phyloP scores from a whole-genome alignment of 495 filamentous ascomycete genomes.

The Hypoxylon lenormandii region DNA sequence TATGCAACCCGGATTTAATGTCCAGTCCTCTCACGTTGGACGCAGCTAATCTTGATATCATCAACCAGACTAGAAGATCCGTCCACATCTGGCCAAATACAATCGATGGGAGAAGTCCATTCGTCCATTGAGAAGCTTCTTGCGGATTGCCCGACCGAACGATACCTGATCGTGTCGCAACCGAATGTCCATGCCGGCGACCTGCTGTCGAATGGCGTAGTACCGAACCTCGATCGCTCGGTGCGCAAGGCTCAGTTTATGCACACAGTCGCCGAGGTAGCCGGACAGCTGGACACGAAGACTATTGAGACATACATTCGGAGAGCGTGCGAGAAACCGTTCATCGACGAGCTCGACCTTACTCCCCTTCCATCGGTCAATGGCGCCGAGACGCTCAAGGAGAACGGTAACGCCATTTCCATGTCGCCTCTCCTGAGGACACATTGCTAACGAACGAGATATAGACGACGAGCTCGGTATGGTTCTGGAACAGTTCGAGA shows the following conservation, averaged over 20 bases:
- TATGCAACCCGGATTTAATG: constrained; percentile 60
- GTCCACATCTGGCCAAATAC: constrained; percentile 54
- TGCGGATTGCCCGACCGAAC: constrained; percentile 74
- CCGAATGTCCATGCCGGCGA: constrained; percentile 78
- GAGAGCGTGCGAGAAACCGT: constrained; percentile 49
- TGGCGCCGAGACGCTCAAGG: constrained; percentile 67
- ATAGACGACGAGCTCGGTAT: constrained; percentile 58
- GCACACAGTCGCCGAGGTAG: constrained; percentile 69
- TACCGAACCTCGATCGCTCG: constrained; percentile 69
- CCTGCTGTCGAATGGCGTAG: constrained; percentile 64
- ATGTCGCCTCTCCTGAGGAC: background rate
- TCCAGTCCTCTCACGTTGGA: constrained; percentile 11
- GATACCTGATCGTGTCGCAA: constrained; percentile 84
- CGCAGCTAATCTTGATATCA: constrained; percentile 26
- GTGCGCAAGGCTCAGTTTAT: constrained; percentile 39
- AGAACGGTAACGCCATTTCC: constrained; percentile 68
- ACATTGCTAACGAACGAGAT: constrained; percentile 26
- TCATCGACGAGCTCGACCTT: constrained; percentile 64
- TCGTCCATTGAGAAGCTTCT: constrained; percentile 62
- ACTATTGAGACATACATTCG: constrained; percentile 52
- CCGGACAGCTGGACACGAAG: constrained; percentile 66
- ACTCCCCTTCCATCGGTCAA: constrained; percentile 59
- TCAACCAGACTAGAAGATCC: constrained; percentile 49
- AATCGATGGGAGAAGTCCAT: constrained; percentile 58
- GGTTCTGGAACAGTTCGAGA: constrained; percentile 51